Conservation (phyloP, 2,329 filamentous ascomycete genomes). For the Penicillium occitanis region DNA sequence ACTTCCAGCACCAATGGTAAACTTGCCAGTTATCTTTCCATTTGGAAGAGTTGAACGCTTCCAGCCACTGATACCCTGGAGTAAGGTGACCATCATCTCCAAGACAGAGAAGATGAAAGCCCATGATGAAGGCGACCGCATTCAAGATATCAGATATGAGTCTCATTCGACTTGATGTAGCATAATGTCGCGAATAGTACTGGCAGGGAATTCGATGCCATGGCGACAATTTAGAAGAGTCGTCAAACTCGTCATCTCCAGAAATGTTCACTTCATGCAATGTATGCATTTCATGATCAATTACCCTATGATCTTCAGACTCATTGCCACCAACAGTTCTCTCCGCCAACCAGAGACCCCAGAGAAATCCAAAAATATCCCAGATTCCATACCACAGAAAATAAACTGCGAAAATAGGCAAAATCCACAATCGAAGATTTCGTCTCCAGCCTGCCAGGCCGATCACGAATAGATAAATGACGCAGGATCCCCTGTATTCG, state of each 20-base stretch:
- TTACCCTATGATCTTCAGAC: background rate
- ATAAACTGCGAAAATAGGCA: constrained; percentile 20
- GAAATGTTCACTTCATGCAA: background rate
- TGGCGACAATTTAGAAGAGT: background rate
- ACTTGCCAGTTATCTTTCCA: constrained; percentile 26
- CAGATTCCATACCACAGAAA: constrained; percentile 29
- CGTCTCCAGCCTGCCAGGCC: constrained; percentile 24
- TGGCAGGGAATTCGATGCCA: background rate
- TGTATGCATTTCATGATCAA: background rate
- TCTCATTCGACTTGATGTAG: background rate
- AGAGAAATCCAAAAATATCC: constrained; percentile 28
- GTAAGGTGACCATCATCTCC: constrained; percentile 26
- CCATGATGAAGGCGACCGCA: constrained; percentile 21
- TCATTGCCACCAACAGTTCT: background rate
- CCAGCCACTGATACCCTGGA: constrained; percentile 26
- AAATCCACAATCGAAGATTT: constrained; percentile 21
- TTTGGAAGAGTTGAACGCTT: constrained; percentile 21
- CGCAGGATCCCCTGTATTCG: constrained; percentile 27
- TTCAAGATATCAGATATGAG: constrained; percentile 4
- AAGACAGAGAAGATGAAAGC: constrained; percentile 26
- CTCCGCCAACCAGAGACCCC: constrained; percentile 27
- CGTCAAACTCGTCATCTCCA: background rate
- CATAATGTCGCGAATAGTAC: background rate
- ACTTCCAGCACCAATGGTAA: constrained; percentile 27
- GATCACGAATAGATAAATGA: constrained; percentile 26